Percentiles rank a stretch among this genome's conserved stretches.
These are phyloP conservation scores for Scedosporium boydii DNA, from an alignment of 2,329 filamentous ascomycete species.

Conservation along the genomic window DNA sequence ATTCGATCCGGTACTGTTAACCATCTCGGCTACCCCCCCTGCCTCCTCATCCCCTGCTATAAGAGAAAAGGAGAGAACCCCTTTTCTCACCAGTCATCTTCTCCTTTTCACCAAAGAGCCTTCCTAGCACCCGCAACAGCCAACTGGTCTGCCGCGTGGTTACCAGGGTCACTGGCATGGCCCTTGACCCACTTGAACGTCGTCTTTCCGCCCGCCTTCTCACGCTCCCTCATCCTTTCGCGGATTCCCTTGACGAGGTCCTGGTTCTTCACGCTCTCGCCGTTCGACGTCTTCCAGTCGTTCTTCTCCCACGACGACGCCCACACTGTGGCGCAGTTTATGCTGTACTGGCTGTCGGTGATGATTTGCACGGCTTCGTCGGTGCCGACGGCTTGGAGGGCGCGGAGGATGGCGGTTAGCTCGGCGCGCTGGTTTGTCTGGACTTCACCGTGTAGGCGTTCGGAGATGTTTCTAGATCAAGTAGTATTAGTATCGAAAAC, in stretches of 20 bases:
- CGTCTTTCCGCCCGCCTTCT: constrained; percentile 49
- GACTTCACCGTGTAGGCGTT: constrained; percentile 59
- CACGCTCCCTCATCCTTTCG: constrained; percentile 59
- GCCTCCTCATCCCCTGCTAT: neutral
- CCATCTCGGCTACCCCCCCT: neutral
- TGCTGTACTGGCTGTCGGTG: constrained; percentile 85
- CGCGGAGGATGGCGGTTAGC: constrained; percentile 76
- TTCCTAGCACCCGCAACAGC: constrained; percentile 45
- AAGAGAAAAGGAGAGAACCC: neutral
- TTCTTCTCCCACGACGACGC: constrained; percentile 65
- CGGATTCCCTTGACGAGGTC: constrained; percentile 72
- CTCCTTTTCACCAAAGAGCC: constrained; percentile 3
- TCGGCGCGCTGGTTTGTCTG: constrained; percentile 98
- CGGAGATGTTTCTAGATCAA: constrained; percentile 53
- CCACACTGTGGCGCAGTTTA: constrained; percentile 84
- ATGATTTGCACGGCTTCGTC: constrained; percentile 64
- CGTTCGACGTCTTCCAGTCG: constrained; percentile 64
- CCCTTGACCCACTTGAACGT: constrained; percentile 86
- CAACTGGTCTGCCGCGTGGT: constrained; percentile 69
- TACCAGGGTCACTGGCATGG: constrained; percentile 63
- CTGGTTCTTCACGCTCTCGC: constrained; percentile 71
- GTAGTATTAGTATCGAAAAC: neutral
- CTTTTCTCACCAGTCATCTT: neutral
- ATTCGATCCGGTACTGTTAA: neutral
- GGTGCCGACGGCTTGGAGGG: constrained; percentile 63